Evolutionary conservation across 139 green algal genomes (phyloP), one percentile per base, ranked within the genome.

Genomic region (Coelastrella sp.): DNA sequence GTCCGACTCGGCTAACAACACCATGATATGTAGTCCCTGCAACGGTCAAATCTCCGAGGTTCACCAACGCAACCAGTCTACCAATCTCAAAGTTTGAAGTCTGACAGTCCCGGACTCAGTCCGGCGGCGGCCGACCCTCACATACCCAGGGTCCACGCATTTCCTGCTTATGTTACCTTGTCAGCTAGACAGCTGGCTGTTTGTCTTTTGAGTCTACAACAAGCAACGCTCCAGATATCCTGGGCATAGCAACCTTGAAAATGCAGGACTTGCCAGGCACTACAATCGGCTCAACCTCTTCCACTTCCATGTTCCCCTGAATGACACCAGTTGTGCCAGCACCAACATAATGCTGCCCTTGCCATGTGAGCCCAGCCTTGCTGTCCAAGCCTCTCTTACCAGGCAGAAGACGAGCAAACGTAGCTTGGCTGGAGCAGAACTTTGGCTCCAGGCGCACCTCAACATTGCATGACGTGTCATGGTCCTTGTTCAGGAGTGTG

Each of bases 401-500:
- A 5, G 80, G 80, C 80, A 86, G 66, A 50, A 86, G 48, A 6
- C 80, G 67, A 13, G 25, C 17, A 13, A 86, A 15, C 8, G 50
- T 53, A 0, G 67, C 80, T 35, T 45, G 32, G 9, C 11, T 35
- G 5, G 32, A 34, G 40, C 80, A 86, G 50, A 63, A 80, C 25
- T 41, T 57, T 25, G 23, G 2, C 9, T 79, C 67, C 23, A 86
- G 4, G 11, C 17, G 25, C 1, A 86, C 3, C 32, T 79, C 68
- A 11, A 86, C 30, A 51, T 86, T 86, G 80, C 80, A 86, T 4
- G 50, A 34, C 50, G 34, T 79, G 37, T 79, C 48, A 23, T 62
- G 34, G 51, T 86, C 80, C 30, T 86, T 86, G 67, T 86, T 86
- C 19, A 86, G 66, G 19, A 80, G 23, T n/a, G 68, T 51, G 23